phyloP scores from a whole-genome alignment of 2,329 filamentous ascomycete species.

The Cercospora sojina region DNA sequence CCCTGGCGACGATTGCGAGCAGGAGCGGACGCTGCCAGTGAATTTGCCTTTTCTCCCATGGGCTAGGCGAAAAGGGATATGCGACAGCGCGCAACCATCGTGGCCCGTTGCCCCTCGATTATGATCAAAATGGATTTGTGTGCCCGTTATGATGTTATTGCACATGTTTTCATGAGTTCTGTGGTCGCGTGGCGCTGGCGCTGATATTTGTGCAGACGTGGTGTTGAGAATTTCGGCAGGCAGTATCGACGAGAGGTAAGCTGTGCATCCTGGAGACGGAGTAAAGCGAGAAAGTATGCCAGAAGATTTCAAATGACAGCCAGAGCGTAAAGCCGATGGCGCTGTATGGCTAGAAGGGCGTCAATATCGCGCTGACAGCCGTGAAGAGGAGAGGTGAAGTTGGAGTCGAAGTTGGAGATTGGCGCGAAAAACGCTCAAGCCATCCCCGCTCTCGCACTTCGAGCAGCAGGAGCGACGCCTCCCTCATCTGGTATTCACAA shows the following conservation, averaged over 20 bases:
- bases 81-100: neutral
- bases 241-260: neutral
- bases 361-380: neutral
- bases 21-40: neutral
- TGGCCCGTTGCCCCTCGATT: neutral
- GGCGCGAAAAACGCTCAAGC: conserved; percentile 5
- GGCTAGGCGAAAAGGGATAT: conserved; percentile 3
- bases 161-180: neutral
- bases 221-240: neutral
- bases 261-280: neutral
- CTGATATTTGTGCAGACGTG: conserved; percentile 6
- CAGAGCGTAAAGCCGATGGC: neutral
- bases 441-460: conserved; percentile 1
- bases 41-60: neutral
- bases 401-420: conserved; percentile 4
- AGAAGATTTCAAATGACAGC: neutral
- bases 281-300: neutral
- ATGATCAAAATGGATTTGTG: neutral
- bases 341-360: neutral
- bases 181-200: conserved; percentile 5
- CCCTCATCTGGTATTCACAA: neutral
- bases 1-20: neutral
- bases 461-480: neutral
- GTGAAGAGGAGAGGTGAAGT: conserved; percentile 11
- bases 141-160: neutral